Evolutionary conservation across 2,329 filamentous ascomycete species (phyloP).

Genomic region (Chalara sp.): DNA sequence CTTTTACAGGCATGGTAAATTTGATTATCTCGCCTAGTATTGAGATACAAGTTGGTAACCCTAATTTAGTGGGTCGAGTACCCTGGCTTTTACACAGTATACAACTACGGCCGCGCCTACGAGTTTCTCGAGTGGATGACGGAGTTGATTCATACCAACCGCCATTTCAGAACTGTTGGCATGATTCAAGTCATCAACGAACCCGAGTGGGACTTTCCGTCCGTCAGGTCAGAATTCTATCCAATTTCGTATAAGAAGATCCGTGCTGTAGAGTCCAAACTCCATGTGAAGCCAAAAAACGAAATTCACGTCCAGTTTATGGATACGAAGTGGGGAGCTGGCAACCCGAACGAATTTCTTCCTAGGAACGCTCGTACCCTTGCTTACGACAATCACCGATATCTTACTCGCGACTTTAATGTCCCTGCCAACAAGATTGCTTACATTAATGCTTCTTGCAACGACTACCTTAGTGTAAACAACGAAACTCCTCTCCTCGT

Average conservation of each 20-base stretch:
- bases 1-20: constrained; percentile 29
- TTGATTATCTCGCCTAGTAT: neutral
- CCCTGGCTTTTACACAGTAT: constrained; percentile 48
- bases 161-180: constrained; percentile 47
- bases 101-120: constrained; percentile 47
- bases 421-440: constrained; percentile 37
- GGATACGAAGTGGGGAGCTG: constrained; percentile 48
- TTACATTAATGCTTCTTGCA: constrained; percentile 46
- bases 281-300: constrained; percentile 35
- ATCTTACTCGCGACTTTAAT: constrained; percentile 45
- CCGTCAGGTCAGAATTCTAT: constrained; percentile 37
- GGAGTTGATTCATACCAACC: constrained; percentile 37
- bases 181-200: constrained; percentile 55
- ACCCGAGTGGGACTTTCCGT: constrained; percentile 35
- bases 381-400: constrained; percentile 36
- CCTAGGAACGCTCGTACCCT: constrained; percentile 12
- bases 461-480: constrained; percentile 33
- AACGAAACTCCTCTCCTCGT: constrained; percentile 40
- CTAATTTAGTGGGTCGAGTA: constrained; percentile 24
- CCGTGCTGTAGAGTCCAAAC: constrained; percentile 38
- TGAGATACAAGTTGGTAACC: neutral
- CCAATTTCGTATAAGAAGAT: constrained; percentile 41
- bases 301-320: constrained; percentile 48
- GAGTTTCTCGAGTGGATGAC: constrained; percentile 51
- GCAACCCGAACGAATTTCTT: constrained; percentile 42